Base-by-base conservation (phyloP, 202 grass and related monocot genomes). In the Musa balbisiana region DNA sequence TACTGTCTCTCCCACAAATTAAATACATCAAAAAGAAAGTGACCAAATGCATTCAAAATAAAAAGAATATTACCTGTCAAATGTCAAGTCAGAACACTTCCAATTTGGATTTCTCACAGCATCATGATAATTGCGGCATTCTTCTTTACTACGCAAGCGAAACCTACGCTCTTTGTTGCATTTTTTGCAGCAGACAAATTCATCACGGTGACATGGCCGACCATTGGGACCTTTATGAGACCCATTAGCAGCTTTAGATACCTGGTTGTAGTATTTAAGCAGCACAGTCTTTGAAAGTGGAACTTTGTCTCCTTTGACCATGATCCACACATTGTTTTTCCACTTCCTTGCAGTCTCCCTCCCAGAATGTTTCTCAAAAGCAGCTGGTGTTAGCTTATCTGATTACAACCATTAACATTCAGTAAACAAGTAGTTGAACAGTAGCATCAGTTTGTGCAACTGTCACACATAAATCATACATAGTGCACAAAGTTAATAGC, bases 241-340 rank as follows among this genome's bases (percentile, higher is more conserved):
- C 52, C 80, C 80, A 52, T 85, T 96, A 49, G 71, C 58, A 1
- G 82, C 77, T 80, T 83, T 98, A 50, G 81, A 87, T 1, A 83
- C 82, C 76, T 67, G 14, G 29, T 79, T 83, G 80, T 97, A 93
- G 86, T 98, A 93, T 64, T 87, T 93, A 49, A 98, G 88, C 72
- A 98, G 67, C 72, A 78, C 81, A 9, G 94, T 93, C 80, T 93
- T 98, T 53, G 79, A 80, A 33, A 98, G 64, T 65, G 94, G 88
- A 49, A 92, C 89, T 51, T 98, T 98, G 51, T 91, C 86, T 51
- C 94, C 94, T 80, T 89, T 77, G 84, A 93, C 81, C 54, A 98
- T 98, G 16, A 91, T 85, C 94, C 94, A 98, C 73, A 98, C 84
- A 24, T 81, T 98, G 81, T 89, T 93, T 83, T 88, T 98, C 94